These are phyloP conservation scores for Didymella sp. DNA, from an alignment of 2,329 filamentous ascomycete species.

Conservation along the genomic window DNA sequence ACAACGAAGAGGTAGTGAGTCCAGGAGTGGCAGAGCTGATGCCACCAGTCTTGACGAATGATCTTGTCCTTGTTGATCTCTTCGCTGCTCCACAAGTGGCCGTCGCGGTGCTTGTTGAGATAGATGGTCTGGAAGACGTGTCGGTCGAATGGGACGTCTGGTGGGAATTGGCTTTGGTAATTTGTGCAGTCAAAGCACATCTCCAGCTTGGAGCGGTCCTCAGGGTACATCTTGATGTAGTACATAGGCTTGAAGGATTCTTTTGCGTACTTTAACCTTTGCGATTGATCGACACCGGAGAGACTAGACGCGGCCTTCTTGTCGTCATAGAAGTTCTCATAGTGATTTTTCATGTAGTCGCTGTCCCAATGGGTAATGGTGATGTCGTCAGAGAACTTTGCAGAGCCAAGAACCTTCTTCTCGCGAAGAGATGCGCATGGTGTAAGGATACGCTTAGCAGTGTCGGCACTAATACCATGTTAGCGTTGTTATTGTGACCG, in stretches of 20 bases:
- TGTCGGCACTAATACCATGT: slow-evolving; percentile 53
- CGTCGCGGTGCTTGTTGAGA: slow-evolving; percentile 63
- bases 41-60: slow-evolving; percentile 71
- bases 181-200: slow-evolving; percentile 77
- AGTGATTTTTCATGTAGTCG: slow-evolving; percentile 71
- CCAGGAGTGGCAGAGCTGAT: slow-evolving; percentile 69
- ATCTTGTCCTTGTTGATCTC: slow-evolving; percentile 67
- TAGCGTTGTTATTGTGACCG: background rate
- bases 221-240: slow-evolving; percentile 66
- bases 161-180: slow-evolving; percentile 74
- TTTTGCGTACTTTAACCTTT: slow-evolving; percentile 55
- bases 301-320: slow-evolving; percentile 55
- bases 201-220: slow-evolving; percentile 63
- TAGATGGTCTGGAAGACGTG: slow-evolving; percentile 77
- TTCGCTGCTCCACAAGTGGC: slow-evolving; percentile 64
- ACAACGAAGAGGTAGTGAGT: slow-evolving; percentile 71
- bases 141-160: slow-evolving; percentile 61
- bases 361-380: slow-evolving; percentile 72
- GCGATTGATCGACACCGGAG: slow-evolving; percentile 52
- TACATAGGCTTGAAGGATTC: slow-evolving; percentile 70
- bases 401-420: slow-evolving; percentile 71
- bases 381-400: slow-evolving; percentile 73
- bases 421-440: slow-evolving; percentile 67
- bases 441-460: slow-evolving; percentile 65
- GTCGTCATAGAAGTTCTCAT: slow-evolving; percentile 66